Evolutionary conservation across 2,329 filamentous ascomycete species (phyloP), one percentile per base, ranked within the genome.

Genomic region (Chaetomium strumarium): DNA sequence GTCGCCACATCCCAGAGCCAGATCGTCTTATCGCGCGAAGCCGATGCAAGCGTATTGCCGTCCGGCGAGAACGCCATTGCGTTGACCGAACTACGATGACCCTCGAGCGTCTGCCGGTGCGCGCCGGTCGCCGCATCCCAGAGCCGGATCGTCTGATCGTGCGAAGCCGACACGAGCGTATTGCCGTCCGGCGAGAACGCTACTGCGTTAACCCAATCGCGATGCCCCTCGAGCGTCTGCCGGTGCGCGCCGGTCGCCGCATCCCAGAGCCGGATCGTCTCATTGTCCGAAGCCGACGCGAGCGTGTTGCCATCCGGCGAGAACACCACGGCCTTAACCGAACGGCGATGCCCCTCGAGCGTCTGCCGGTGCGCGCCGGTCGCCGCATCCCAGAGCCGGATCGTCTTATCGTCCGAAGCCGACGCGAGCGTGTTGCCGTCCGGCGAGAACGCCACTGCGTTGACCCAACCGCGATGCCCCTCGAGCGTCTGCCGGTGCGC

Each of bases 1-100:
- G 34, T 39, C 42, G 41, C 5, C 2, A 2, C 10, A 44, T 16
- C 31, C 31, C 31, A 33, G 31, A 33, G 31, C 31, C 31, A 33
- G 36, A 46, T 14, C 3, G 49, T 46, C 16, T 7, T 6, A 19
- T 46, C 12, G n/a, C n/a, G n/a, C 1, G 49, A 51, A 40, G 33
- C 48, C 12, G 48, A 44, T 14, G 41, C 48, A 11, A 45, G 40
- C 57, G n/a, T n/a, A n/a, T n/a, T n/a, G n/a, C n/a, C n/a, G n/a
- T n/a, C n/a, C n/a, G n/a, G n/a, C n/a, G n/a, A 60, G 60, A 61
- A 62, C 17, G 48, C 57, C 1, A 62, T 44, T 11, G 49, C 44
- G 12, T 14, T 52, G 33, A 61, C 39, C 36, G 0, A 13, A n/a
- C 10, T 12, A n/a, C 16, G 14, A 48, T 62, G 30, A 16, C 39